These are phyloP conservation scores for Quillaja saponaria DNA, from an alignment of 306 rosid species.

Conservation along the genomic window DNA sequence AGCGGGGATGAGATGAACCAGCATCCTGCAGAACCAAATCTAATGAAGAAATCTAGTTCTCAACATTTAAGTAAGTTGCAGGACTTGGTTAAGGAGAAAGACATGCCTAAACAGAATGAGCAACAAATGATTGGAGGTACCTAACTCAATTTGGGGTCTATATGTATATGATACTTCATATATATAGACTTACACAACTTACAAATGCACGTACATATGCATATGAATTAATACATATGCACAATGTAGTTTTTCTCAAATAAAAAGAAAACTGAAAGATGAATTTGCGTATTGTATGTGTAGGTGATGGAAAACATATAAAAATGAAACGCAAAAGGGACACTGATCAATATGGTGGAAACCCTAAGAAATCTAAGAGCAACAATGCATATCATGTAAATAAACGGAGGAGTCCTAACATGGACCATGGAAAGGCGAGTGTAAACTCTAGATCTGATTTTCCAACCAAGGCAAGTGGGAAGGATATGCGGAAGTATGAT, in stretches of 20 bases:
- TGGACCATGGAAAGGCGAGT: slow-evolving; percentile 39
- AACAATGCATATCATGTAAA: slow-evolving; percentile 33
- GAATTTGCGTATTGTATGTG: slow-evolving; percentile 11
- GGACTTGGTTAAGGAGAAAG: slow-evolving; percentile 42
- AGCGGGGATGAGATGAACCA: slow-evolving; percentile 46
- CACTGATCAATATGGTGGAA: slow-evolving; percentile 50
- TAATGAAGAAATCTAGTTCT: slow-evolving; percentile 42
- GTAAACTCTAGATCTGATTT: slow-evolving; percentile 38
- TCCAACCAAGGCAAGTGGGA: slow-evolving; percentile 40
- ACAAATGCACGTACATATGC: no score
- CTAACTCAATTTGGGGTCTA: slow-evolving; percentile 23
- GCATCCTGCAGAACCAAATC: slow-evolving; percentile 42
- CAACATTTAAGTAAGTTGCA: slow-evolving; percentile 33
- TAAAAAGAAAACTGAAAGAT: slow-evolving; percentile 10
- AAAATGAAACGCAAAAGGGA: slow-evolving; percentile 52
- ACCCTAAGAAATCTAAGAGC: slow-evolving; percentile 51
- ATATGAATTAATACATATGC: no score
- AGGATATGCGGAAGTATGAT: slow-evolving; percentile 42
- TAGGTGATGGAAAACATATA: slow-evolving; percentile 50
- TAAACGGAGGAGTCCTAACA: slow-evolving; percentile 38
- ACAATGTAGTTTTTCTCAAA: no score
- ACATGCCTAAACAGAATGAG: slow-evolving; percentile 45
- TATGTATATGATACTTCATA: slow-evolving; percentile 18
- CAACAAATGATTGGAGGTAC: slow-evolving; percentile 51
- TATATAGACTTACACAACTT: slow-evolving; percentile 18